Base-by-base conservation (phyloP, 257 asterid species). In the Dorcoceras hygrometricum region DNA sequence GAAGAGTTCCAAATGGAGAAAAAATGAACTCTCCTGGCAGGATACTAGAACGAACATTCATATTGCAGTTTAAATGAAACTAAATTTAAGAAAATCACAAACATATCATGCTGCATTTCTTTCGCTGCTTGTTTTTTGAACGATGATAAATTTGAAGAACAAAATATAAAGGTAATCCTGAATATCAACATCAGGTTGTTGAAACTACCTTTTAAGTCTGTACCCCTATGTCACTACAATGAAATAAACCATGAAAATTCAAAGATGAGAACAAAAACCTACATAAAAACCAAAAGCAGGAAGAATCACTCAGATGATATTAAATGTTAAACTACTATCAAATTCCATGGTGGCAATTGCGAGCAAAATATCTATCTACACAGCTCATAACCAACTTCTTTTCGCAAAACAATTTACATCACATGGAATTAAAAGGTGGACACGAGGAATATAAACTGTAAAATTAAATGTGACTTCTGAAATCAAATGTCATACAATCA, bases 361-460 rank as follows among this genome's bases (percentile, higher is more conserved):
- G 27, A 56, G 60, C 22, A 28, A 62, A 22, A 63, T 27, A 31
- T 57, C 64, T 22, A 36, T 46, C 66, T 39, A 59, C 22, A 72
- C 50, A 28, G 19, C 43, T 65, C 23, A 59, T 28, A 51, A 4
- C 9, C 23, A 28, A 11, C 58, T 6, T 53, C 63, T 46, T 7
- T 34, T 34, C 29, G 36, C 12, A 27, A n/a, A n/a, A 46, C 22
- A 28, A 51, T 65, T 31, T 10, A 12, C 58, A 62, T 53, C 18
- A 51, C 28, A 51, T 8, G 27, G 5, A 5, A 2, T 58, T 39
- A 14, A 54, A 63, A 16, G 54, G 18, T 23, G 29, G 43, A 46
- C 28, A 11, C n/a, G 22, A 25, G 26, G 8, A 56, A 28, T 62
- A 14, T 27, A 25, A 39, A 39, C 51, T 39, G 51, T 39, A 39